Base-by-base conservation (phyloP, 2,329 filamentous ascomycete genomes). In the Sporothrix inflata region DNA sequence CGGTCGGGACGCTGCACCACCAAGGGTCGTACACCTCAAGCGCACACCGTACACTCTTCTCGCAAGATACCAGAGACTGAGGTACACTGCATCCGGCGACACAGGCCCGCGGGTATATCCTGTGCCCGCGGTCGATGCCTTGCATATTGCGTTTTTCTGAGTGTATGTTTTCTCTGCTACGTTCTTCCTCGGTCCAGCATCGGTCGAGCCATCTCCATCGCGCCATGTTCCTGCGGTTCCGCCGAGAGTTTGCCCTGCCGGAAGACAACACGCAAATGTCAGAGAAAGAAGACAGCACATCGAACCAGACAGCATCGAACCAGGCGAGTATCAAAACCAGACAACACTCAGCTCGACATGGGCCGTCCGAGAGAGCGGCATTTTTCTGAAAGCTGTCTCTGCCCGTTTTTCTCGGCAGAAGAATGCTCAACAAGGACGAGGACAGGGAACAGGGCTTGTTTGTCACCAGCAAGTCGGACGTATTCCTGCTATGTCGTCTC, bases 401-500 rank as follows among this genome's bases (percentile, higher is more conserved):
- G 12, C 4, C 19, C 40, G 60, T 45, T 24, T 16, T 45, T 42
- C n/a, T 34, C 40, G 40, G 38, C 38, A 65, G 34, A 30, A 55
- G 11, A 55, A 24, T n/a, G 67, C 21, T 47, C 16, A 38, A 70
- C 69, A 47, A 30, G 34, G 14, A 7, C 21, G 47, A 45, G 24
- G 24, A 40, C 69, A 63, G 3, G 21, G 66, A 57, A 21, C 40
- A 66, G 49, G 34, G 40, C 38, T n/a, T 42, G 19, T 19, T 16
- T 4, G 19, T 27, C 51, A 47, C 70, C 71, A 70, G 66, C 71
- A 45, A 69, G 71, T 72, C 66, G 71, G 71, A 65, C 45, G 45
- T n/a, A 57, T 72, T 72, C 71, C 71, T 49, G 30, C 4, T n/a
- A n/a, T n/a, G 19, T 9, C 38, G 4, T 24, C 24, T 19, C 14